These are phyloP conservation scores for Cyclotella choctawhatcheeana DNA, from an alignment of 108 stramenopile species.

Conservation along the genomic window DNA sequence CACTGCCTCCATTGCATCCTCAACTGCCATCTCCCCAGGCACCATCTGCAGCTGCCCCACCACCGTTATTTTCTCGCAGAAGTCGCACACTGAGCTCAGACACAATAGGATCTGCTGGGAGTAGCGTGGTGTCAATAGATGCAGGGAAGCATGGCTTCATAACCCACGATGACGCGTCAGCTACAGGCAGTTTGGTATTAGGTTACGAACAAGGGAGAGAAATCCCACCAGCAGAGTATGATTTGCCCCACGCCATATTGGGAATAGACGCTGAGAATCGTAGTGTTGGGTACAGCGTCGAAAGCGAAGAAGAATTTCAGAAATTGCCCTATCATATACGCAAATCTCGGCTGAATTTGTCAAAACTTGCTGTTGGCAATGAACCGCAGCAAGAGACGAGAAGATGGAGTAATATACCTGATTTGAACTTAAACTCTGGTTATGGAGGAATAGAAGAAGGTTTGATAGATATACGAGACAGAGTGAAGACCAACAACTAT, in stretches of 20 bases:
- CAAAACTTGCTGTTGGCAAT: neutral
- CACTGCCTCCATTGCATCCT: slow-evolving; percentile 17
- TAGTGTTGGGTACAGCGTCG: slow-evolving; percentile 1
- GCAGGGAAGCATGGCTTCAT: slow-evolving; percentile 43
- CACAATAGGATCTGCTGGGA: slow-evolving; percentile 16
- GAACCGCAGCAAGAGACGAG: neutral
- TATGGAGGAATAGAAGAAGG: slow-evolving; percentile 27
- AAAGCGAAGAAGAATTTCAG: slow-evolving; percentile 17
- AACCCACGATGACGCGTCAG: slow-evolving; percentile 34
- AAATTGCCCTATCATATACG: slow-evolving; percentile 28
- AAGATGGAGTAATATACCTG: slow-evolving; percentile 7
- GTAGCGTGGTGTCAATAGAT: slow-evolving; percentile 40
- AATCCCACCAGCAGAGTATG: slow-evolving; percentile 24
- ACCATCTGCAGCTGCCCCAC: neutral
- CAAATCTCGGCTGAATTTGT: slow-evolving; percentile 3
- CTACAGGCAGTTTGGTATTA: slow-evolving; percentile 36
- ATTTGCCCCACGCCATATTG: slow-evolving; percentile 27
- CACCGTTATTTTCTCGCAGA: slow-evolving; percentile 10
- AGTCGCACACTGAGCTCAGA: slow-evolving; percentile 26
- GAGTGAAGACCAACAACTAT: neutral
- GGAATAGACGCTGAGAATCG: neutral
- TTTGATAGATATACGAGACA: neutral
- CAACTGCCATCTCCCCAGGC: neutral
- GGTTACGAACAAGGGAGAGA: slow-evolving; percentile 24
- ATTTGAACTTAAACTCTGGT: neutral